Percentiles rank a stretch among this genome's conserved stretches.
Conservation (phyloP, 2,329 filamentous ascomycete genomes). For the Xylaria sp. region DNA sequence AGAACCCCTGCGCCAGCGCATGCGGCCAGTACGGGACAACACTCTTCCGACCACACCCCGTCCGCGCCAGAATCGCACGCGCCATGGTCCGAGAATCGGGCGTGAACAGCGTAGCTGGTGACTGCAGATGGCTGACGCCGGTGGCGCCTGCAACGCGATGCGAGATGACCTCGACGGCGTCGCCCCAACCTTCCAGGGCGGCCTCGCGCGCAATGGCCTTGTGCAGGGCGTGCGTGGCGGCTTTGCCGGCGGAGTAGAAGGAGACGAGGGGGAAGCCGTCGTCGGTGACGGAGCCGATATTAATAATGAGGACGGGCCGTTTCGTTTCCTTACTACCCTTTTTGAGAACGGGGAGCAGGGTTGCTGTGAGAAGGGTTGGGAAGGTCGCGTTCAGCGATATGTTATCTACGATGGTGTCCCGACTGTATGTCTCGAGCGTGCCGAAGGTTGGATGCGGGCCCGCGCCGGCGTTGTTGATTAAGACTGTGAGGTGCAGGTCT, state of each 20-base stretch:
- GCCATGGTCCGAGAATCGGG: slow-evolving; percentile 21
- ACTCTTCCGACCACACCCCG: slow-evolving; percentile 16
- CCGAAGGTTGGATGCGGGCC: slow-evolving; percentile 29
- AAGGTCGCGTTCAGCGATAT: slow-evolving; percentile 38
- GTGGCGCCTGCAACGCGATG: slow-evolving; percentile 22
- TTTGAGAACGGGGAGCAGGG: slow-evolving; percentile 21
- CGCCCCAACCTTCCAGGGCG: slow-evolving; percentile 19
- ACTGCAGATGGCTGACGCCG: slow-evolving; percentile 10
- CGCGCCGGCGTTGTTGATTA: slow-evolving; percentile 50
- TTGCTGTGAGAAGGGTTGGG: slow-evolving; percentile 18
- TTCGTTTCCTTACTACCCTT: neutral
- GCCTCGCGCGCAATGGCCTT: slow-evolving; percentile 35
- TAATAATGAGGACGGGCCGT: slow-evolving; percentile 21
- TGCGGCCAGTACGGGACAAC: slow-evolving; percentile 25
- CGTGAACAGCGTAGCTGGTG: slow-evolving; percentile 12
- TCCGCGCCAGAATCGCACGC: slow-evolving; percentile 16
- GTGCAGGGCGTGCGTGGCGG: slow-evolving; percentile 16
- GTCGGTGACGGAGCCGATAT: slow-evolving; percentile 22
- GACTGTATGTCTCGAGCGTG: slow-evolving; percentile 31
- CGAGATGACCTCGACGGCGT: slow-evolving; percentile 18
- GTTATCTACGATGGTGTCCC: slow-evolving; percentile 34
- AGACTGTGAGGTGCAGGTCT: slow-evolving; percentile 39
- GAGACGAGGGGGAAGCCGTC: slow-evolving; percentile 21
- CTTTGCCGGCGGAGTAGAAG: slow-evolving; percentile 23
- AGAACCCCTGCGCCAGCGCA: slow-evolving; percentile 15